These are phyloP conservation scores for Colletotrichum kahawae DNA, from an alignment of 2,329 filamentous ascomycete genomes.

Conservation along the genomic window DNA sequence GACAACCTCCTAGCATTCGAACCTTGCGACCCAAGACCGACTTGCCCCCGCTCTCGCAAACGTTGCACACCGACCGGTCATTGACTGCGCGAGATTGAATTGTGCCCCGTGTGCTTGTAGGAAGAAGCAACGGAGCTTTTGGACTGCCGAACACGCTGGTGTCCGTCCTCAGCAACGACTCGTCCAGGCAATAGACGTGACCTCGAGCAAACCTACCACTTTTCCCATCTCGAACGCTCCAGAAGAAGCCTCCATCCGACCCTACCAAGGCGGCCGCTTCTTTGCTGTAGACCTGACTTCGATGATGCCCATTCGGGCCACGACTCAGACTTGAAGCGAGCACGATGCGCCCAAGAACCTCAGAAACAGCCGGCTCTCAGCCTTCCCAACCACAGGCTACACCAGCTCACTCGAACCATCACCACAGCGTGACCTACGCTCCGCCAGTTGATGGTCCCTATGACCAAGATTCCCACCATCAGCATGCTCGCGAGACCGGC, in stretches of 20 bases:
- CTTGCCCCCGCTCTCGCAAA: background rate
- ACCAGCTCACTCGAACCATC: constrained; percentile 5
- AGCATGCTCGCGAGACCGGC: constrained; percentile 2
- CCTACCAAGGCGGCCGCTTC: background rate
- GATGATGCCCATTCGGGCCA: constrained; percentile 17
- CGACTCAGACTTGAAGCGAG: constrained; percentile 9
- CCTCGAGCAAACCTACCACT: background rate
- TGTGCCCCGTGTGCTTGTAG: background rate
- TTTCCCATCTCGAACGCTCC: background rate
- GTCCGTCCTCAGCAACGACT: background rate
- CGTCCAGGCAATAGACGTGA: background rate
- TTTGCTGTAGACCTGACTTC: background rate
- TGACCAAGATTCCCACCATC: background rate
- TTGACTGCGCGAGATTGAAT: background rate
- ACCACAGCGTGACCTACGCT: background rate
- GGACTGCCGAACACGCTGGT: background rate
- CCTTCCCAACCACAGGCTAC: constrained; percentile 17
- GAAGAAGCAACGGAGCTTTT: background rate
- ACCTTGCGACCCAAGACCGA: background rate
- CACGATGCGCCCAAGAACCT: constrained; percentile 14
- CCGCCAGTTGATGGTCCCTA: constrained; percentile 4
- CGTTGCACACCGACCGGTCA: background rate
- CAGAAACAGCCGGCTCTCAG: constrained; percentile 7
- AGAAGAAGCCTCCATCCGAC: background rate
- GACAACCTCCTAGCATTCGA: background rate